Evolutionary conservation across 495 filamentous ascomycete species (phyloP).

Genomic region (Aspergillus olivimuriae): DNA sequence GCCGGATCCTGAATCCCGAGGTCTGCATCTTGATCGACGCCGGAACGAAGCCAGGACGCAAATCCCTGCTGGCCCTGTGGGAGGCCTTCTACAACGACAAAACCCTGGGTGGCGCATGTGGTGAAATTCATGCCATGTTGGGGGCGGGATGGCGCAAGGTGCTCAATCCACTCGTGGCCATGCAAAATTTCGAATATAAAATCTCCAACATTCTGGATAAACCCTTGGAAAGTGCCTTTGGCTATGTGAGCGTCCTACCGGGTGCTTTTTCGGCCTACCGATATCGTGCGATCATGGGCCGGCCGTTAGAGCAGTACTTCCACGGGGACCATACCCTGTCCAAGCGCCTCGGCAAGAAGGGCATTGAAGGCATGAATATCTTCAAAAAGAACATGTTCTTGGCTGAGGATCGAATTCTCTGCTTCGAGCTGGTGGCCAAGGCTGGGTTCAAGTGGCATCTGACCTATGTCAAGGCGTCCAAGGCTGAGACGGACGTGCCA

Average conservation of each 20-base stretch:
- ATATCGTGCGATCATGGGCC: conserved; percentile 95
- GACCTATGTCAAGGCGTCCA: conserved; percentile 95
- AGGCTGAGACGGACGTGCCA: conserved; percentile 97
- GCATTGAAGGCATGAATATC: conserved; percentile 99
- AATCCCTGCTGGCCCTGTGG: conserved; percentile 89
- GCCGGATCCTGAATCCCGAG: conserved; percentile 92
- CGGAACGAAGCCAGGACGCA: conserved; percentile 88
- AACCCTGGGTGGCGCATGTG: conserved; percentile 92
- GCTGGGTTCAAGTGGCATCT: conserved; percentile 98
- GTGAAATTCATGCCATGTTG: conserved; percentile 98
- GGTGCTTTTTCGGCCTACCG: conserved; percentile 98
- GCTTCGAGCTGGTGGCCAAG: conserved; percentile 97
- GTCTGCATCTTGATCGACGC: conserved; percentile 94
- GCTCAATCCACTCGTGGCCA: conserved; percentile 86
- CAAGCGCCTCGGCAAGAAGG: conserved; percentile 90
- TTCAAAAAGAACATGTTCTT: conserved; percentile 99
- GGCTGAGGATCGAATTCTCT: conserved; percentile 98
- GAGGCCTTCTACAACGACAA: conserved; percentile 99
- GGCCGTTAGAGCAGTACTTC: conserved; percentile 96
- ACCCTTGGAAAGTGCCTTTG: conserved; percentile 93
- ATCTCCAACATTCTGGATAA: conserved; percentile 98
- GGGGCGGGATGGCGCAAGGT: conserved; percentile 85
- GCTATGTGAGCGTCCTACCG: conserved; percentile 93
- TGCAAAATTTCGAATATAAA: conserved; percentile 99
- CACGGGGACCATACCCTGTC: conserved; percentile 97